Conservation (phyloP, 2,329 filamentous ascomycete species). For the Botrytis squamosa region DNA sequence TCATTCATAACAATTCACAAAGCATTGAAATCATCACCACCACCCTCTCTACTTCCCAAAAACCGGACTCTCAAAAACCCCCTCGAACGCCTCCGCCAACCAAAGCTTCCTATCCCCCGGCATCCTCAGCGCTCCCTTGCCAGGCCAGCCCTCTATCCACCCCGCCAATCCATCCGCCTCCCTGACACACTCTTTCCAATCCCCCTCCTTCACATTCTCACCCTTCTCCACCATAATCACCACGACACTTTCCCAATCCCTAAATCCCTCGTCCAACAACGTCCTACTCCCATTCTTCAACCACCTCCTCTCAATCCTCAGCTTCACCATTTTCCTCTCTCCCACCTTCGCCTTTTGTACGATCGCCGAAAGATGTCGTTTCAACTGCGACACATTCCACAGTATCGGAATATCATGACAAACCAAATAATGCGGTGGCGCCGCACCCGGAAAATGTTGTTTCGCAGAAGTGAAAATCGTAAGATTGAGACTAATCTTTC, state of each 20-base stretch:
- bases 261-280: neutral
- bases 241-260: neutral
- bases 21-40: neutral
- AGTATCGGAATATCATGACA: neutral
- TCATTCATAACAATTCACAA: neutral
- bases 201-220: neutral
- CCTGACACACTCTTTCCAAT: neutral
- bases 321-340: neutral
- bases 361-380: neutral
- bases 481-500: neutral
- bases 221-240: neutral
- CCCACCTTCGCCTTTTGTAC: neutral
- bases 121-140: neutral
- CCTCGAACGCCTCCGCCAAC: neutral
- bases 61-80: neutral
- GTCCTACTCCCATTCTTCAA: neutral
- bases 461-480: neutral
- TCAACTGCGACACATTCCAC: neutral
- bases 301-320: slow-evolving; percentile 3
- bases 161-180: slow-evolving; percentile 5
- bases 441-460: neutral
- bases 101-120: neutral
- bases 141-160: slow-evolving; percentile 12
- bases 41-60: neutral
- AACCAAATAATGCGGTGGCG: neutral